Base-by-base conservation (phyloP, 768 basidiomycete species). In the Pleurotus ostreatus region DNA sequence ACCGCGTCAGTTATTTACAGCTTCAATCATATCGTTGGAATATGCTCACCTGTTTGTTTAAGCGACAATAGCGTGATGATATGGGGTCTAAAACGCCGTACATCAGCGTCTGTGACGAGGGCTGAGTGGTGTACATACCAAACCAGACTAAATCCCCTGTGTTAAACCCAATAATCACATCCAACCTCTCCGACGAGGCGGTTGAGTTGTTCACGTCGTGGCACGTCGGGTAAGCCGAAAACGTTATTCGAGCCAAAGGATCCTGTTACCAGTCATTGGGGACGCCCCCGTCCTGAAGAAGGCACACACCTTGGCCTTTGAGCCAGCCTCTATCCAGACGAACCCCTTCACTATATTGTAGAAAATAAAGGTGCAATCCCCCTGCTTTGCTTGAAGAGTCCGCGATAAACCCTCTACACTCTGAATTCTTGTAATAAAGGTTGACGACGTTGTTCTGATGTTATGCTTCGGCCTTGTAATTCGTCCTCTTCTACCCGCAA, bases 141-240 rank as follows among this genome's bases (percentile, higher is more conserved):
- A 98, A 77, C 97, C 97, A 98, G 48, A 98, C 73, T 38, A 99
- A 75, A 72, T 99, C 97, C n/a, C 97, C 97, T 0, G 94, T 91
- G 59, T 77, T 80, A 67, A 97, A 98, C 4, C 96, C 97, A 63
- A 98, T 88, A 57, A 98, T 81, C 5, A 97, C 77, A 63, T 98
- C 95, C 34, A 98, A 71, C 44, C 85, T 83, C 41, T 93, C 87
- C 9, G 87, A 73, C 2, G 85, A 86, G 5, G 90, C 84, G 1
- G 95, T 97, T 1, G 81, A 69, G 4, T 76, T 68, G 62, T 97
- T 96, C 26, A 96, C 85, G 64, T 93, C 88, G 68, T 96, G 92
- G 66, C 94, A 95, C 1, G 95, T 97, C 4, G 93, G 94, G 62
- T 88, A 81, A 12, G 87, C 83, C 46, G 89, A 85, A 71, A 98